Conservation (phyloP, 176 grass and related monocot species). For the Panicum miliaceum region DNA sequence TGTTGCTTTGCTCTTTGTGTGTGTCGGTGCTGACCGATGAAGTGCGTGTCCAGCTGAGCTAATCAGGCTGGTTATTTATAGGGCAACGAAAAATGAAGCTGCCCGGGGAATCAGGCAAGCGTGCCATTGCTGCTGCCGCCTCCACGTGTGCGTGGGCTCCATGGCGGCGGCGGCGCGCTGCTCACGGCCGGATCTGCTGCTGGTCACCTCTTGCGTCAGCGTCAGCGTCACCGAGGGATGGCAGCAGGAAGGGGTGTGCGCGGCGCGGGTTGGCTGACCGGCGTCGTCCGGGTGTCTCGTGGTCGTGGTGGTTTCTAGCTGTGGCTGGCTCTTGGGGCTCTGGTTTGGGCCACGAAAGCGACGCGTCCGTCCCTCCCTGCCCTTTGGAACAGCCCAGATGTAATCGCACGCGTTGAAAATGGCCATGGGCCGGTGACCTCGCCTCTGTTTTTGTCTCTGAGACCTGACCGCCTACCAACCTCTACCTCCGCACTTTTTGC, state of each 20-base stretch:
- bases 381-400: neutral
- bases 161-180: conserved; percentile 42
- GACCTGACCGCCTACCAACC: neutral
- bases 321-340: conserved; percentile 22
- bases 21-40: conserved; percentile 15
- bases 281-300: neutral
- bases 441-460: too few relatives aligned
- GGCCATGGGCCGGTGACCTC: too few relatives aligned
- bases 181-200: neutral
- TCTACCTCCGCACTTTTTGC: too few relatives aligned
- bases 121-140: neutral
- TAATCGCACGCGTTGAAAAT: neutral
- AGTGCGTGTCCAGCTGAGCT: neutral
- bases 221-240: neutral
- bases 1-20: neutral
- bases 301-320: neutral
- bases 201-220: conserved; percentile 5
- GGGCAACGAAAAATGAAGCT: neutral
- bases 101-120: neutral
- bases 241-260: neutral
- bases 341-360: conserved; percentile 13
- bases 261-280: neutral
- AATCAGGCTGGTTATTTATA: conserved; percentile 38
- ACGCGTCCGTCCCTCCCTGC: neutral
- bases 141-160: conserved; percentile 40